Evolutionary conservation across 2,329 filamentous ascomycete genomes (phyloP), one percentile per base, ranked within the genome.

Genomic region (Calonectria pteridis): DNA sequence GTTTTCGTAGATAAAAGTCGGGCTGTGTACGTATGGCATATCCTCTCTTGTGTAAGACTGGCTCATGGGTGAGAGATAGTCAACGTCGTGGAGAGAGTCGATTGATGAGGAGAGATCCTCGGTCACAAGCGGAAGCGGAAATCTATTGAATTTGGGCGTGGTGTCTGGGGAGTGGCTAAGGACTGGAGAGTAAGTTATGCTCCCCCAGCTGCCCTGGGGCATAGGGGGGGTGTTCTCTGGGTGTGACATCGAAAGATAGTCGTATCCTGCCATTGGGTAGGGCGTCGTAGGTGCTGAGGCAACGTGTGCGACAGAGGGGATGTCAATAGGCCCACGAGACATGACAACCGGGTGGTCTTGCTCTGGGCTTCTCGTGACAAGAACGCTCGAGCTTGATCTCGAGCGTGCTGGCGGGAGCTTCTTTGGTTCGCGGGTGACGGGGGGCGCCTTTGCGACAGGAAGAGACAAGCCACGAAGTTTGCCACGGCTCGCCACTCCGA

Each of bases 401-500:
- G 85, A 81, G 67, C 88, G 85, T 16, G 85, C 78, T 16, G 82
- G 80, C 16, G 87, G 81, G 13, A 85, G 75, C 82, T 89, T 89
- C 84, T 90, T 91, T 66, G 83, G 80, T 70, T 87, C 84, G 64
- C 84, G 86, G 53, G 87, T 84, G 78, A 91, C 89, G 0, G 90
- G 90, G 28, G 90, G 88, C 13, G 90, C 85, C 82, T 92, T 92
- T 70, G 91, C 91, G 75, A 93, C 89, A 72, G 91, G 91, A 72
- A 98, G 88, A 71, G 96, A 96, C 78, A 98, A 89, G 49, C 96
- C 96, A 75, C 96, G 92, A 76, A 98, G 92, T 88, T 98, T 98
- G 82, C 96, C 96, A 81, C 96, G 93, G 85, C 96, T 98, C 71
- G 96, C 96, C 73, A 98, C 96, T 66, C 96, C 96, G 62, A 98